Conservation (phyloP, 164 flowering plant genomes). For the Aristolochia contorta region DNA sequence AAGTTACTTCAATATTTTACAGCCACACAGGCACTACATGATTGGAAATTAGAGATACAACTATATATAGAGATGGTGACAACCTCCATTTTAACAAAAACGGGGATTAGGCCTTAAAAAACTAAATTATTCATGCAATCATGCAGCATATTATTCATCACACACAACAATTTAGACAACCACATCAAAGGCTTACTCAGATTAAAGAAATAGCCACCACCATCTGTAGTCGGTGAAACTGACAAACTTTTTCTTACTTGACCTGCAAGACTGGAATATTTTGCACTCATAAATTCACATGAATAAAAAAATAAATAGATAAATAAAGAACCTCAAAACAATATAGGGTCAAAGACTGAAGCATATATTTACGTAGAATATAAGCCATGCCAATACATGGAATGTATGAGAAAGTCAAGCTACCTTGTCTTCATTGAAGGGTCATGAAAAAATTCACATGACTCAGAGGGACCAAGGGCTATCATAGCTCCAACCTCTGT, state of each 20-base stretch:
- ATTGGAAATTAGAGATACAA: no score
- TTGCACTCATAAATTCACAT: conserved; percentile 1
- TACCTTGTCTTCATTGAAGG: conserved; percentile 77
- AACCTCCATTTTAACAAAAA: no score
- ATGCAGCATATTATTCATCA: no score
- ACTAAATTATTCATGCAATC: no score
- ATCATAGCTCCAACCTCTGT: conserved; percentile 80
- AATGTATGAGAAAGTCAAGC: neutral
- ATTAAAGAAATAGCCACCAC: conserved; percentile 47
- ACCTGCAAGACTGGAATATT: conserved; percentile 63
- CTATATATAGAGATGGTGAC: no score
- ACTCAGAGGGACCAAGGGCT: conserved; percentile 50
- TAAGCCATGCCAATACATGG: neutral
- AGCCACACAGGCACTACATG: no score
- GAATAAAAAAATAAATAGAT: neutral
- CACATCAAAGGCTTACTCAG: conserved; percentile 43
- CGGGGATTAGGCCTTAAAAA: no score
- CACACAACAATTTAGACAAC: no score
- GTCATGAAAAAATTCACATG: conserved; percentile 91
- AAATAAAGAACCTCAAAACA: neutral
- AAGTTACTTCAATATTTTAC: no score
- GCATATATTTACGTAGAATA: neutral
- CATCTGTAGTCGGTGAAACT: conserved; percentile 52
- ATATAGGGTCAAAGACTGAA: neutral
- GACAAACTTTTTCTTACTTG: conserved; percentile 74